phyloP scores from a whole-genome alignment of 1,284 basidiomycete genomes.

The Fomitopsis palustris region DNA sequence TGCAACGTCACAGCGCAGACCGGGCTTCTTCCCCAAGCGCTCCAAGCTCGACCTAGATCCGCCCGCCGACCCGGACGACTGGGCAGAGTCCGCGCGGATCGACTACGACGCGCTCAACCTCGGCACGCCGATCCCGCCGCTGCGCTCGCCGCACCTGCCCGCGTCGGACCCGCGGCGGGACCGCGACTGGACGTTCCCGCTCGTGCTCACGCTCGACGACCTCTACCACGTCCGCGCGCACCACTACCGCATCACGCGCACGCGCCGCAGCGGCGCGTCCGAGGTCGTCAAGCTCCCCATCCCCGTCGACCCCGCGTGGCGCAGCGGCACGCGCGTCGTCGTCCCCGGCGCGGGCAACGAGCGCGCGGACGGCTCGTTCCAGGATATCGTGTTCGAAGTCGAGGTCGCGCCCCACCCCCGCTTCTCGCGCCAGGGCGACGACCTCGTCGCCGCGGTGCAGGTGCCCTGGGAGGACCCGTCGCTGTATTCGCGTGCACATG shows the following conservation, averaged over 20 bases:
- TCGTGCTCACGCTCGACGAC: constrained; percentile 81
- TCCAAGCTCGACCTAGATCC: constrained; percentile 21
- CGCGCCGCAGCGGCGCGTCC: constrained; percentile 43
- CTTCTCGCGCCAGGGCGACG: constrained; percentile 71
- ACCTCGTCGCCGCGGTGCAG: constrained; percentile 65
- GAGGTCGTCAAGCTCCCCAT: constrained; percentile 78
- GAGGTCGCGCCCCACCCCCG: constrained; percentile 70
- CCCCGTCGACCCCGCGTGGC: constrained; percentile 69
- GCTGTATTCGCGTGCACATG: constrained; percentile 26
- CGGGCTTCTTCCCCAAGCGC: constrained; percentile 16
- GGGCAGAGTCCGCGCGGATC: not conserved
- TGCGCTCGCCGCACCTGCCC: constrained; percentile 21
- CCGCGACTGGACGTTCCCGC: constrained; percentile 59
- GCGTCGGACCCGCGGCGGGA: not conserved
- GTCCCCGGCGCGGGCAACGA: constrained; percentile 80
- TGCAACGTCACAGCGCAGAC: not conserved
- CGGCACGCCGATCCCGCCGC: constrained; percentile 34
- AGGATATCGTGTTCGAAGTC: constrained; percentile 79
- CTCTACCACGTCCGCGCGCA: constrained; percentile 81
- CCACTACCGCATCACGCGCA: constrained; percentile 77
- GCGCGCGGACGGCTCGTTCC: constrained; percentile 60
- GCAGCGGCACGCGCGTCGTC: constrained; percentile 72
- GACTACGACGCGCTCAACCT: constrained; percentile 31
- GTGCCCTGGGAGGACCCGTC: constrained; percentile 72
- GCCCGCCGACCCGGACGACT: not conserved